phyloP scores from a whole-genome alignment of 148 eudicot species.

The Simmondsia chinensis region DNA sequence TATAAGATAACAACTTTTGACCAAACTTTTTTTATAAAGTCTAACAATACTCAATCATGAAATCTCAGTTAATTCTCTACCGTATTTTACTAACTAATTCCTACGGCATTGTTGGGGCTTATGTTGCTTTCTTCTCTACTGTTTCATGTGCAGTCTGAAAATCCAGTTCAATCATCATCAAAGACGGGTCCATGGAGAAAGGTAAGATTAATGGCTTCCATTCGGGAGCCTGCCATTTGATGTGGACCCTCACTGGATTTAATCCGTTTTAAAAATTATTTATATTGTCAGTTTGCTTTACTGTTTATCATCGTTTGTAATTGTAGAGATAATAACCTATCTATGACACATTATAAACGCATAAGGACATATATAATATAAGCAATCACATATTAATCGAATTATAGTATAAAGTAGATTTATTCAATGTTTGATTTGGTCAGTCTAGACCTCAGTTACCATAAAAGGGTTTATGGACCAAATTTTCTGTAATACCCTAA shows the following conservation, averaged over 20 bases:
- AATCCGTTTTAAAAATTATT: neutral
- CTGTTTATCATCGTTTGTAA: neutral
- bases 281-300: neutral
- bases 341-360: no score
- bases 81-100: neutral
- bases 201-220: slow-evolving; percentile 26
- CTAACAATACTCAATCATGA: no score
- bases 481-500: no score
- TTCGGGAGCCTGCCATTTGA: neutral
- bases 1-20: no score
- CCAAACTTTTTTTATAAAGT: no score
- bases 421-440: no score
- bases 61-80: neutral
- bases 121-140: slow-evolving; percentile 4
- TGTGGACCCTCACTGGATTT: neutral
- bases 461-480: no score
- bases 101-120: neutral
- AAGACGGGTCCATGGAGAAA: slow-evolving; percentile 98
- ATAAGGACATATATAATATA: no score
- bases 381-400: no score
- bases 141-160: slow-evolving; percentile 48
- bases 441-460: no score
- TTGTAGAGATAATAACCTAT: no score
- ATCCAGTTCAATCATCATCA: slow-evolving; percentile 42
- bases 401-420: no score